A percentile compares a stretch with the other conserved stretches of the same genome.
Evolutionary conservation across 345 rosid species (phyloP).

Genomic region (sweet orange (Citrus sinensis)): DVS_A1.0 CM039163.1:43890001-43890500

Average conservation of each 20-base stretch:
- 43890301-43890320: background rate
- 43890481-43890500: constrained; percentile 27
- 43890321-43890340: background rate
- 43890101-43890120: background rate
- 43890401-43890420: background rate
- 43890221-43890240: background rate
- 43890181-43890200: background rate
- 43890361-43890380: constrained; percentile 2
- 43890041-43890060: background rate
- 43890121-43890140: constrained; percentile 14
- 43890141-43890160: background rate
- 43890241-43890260: constrained; percentile 15
- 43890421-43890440: background rate
- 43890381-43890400: background rate
- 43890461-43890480: constrained; percentile 9
- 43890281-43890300: no score
- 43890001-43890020: background rate
- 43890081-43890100: constrained; percentile 6
- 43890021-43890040: no score
- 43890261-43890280: background rate
- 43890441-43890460: background rate
- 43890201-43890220: no score
- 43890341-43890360: background rate
- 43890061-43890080: background rate
- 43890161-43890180: background rate